Conservation (phyloP, 75 land plant species). For the Cunninghamia lanceolata region DNA sequence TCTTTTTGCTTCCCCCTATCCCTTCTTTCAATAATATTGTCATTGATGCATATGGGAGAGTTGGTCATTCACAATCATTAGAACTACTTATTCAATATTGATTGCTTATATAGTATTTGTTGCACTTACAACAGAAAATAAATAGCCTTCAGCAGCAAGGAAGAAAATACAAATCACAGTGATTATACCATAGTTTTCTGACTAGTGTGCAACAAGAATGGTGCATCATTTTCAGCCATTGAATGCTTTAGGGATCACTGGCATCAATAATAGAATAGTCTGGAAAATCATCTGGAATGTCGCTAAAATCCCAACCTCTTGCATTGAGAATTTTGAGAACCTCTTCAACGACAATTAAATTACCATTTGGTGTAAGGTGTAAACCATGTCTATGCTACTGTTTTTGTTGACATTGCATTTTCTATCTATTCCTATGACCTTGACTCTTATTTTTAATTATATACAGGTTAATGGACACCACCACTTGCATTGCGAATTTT, state of each 20-base stretch:
- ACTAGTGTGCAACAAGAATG: not conserved
- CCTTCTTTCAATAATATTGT: too few relatives aligned
- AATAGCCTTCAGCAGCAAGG: not conserved
- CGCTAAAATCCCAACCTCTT: not conserved
- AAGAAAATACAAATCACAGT: not conserved
- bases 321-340: slow-evolving; percentile 6
- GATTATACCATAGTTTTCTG: not conserved
- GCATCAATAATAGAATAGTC: slow-evolving; percentile 9
- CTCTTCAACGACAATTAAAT: slow-evolving; percentile 22
- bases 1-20: too few relatives aligned
- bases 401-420: too few relatives aligned
- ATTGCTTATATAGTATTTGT: not conserved
- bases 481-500: not conserved
- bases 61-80: not conserved
- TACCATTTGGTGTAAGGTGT: slow-evolving; percentile 74
- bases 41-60: too few relatives aligned
- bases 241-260: slow-evolving; percentile 5
- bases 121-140: not conserved
- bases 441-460: too few relatives aligned
- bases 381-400: too few relatives aligned
- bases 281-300: slow-evolving; percentile 13
- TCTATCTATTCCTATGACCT: too few relatives aligned
- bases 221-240: not conserved
- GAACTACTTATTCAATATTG: not conserved
- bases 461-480: too few relatives aligned